These are phyloP conservation scores for Xylaria venustula DNA, from an alignment of 495 filamentous ascomycete genomes.

Conservation along the genomic window DNA sequence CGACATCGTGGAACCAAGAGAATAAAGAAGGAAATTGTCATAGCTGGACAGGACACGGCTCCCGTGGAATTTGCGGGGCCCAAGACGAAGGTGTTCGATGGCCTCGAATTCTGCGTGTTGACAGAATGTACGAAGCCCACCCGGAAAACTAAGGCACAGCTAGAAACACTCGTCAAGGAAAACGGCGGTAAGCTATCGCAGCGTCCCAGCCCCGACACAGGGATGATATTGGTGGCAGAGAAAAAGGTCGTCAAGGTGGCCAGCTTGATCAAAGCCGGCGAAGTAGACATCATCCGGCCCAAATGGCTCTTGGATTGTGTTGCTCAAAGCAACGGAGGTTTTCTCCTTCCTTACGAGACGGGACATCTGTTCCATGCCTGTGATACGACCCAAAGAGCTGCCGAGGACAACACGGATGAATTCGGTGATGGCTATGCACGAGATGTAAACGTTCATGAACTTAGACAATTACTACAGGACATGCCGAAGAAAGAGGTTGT, in stretches of 20 bases:
- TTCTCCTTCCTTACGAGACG: conserved; percentile 69
- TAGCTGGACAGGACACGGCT: conserved; percentile 65
- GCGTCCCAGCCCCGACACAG: conserved; percentile 57
- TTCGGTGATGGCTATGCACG: conserved; percentile 84
- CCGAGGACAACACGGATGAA: conserved; percentile 61
- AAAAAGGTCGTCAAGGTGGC: conserved; percentile 84
- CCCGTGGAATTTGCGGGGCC: conserved; percentile 50
- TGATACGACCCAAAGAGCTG: conserved; percentile 27
- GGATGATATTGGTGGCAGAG: conserved; percentile 75
- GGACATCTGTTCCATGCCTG: conserved; percentile 52
- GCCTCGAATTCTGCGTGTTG: conserved; percentile 71
- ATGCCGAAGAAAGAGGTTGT: conserved; percentile 39
- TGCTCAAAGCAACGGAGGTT: conserved; percentile 56
- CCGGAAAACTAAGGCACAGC: conserved; percentile 72
- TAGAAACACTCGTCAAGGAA: conserved; percentile 85
- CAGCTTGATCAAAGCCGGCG: conserved; percentile 68
- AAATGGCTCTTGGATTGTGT: conserved; percentile 85
- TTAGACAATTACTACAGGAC: conserved; percentile 53
- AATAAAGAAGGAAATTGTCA: conserved; percentile 64
- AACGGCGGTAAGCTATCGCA: conserved; percentile 86
- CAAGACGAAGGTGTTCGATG: conserved; percentile 59
- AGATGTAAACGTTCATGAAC: conserved; percentile 64
- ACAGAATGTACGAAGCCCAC: conserved; percentile 40
- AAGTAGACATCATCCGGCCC: conserved; percentile 70
- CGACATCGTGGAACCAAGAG: conserved; percentile 62